phyloP scores from a whole-genome alignment of 306 rosid genomes.

The Macrotyloma uniflorum region DNA sequence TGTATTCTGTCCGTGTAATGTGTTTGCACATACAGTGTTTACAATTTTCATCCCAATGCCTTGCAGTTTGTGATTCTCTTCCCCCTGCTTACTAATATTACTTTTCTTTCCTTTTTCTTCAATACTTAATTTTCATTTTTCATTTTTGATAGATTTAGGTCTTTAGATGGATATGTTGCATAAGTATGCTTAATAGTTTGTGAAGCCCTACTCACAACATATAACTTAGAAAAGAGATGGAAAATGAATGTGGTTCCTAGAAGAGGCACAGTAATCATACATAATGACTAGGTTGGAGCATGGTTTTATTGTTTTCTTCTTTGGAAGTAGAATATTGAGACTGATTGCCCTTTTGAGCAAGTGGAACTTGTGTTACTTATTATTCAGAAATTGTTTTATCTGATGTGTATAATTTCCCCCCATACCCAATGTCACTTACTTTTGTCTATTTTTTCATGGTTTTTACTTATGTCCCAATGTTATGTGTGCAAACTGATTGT shows the following conservation, averaged over 20 bases:
- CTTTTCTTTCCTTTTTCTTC: not conserved
- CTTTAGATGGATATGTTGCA: not conserved
- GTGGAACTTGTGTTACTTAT: conserved; percentile 17
- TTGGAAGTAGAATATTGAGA: conserved; percentile 5
- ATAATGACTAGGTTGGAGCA: conserved; percentile 18
- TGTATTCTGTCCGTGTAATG: not conserved
- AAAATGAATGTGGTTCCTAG: not conserved
- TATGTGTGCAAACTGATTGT: conserved; percentile 25
- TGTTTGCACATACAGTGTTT: not conserved
- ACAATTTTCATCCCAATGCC: conserved; percentile 3
- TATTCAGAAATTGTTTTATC: conserved; percentile 4
- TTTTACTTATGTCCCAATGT: conserved; percentile 1
- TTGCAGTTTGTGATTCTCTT: conserved; percentile 9
- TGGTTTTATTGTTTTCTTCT: not conserved
- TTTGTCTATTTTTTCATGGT: not conserved
- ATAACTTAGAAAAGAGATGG: not conserved
- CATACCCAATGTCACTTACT: not conserved
- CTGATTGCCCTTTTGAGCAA: not conserved
- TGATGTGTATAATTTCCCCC: not conserved
- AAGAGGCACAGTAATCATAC: not conserved
- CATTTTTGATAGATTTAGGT: conserved; percentile 20
- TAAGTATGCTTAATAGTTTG: not conserved
- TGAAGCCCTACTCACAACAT: not conserved
- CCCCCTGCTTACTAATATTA: not conserved
- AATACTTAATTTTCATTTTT: not conserved